phyloP scores from a whole-genome alignment of 2,329 filamentous ascomycete genomes.

The Apiospora sp. region DNA sequence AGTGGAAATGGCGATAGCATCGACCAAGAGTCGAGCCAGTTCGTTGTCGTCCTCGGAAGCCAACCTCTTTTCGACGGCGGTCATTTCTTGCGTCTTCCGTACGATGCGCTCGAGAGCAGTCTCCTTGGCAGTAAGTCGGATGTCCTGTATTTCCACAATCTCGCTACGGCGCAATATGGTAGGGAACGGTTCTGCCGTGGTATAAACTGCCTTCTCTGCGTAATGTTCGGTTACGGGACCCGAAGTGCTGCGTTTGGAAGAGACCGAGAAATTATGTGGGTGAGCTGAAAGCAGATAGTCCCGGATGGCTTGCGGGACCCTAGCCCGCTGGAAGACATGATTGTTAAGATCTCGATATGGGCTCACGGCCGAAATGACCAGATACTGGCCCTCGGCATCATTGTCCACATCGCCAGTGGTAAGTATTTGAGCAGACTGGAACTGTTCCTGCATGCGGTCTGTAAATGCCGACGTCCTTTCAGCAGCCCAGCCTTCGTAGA shows the following conservation, averaged over 20 bases:
- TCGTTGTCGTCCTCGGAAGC: slow-evolving; percentile 77
- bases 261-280: slow-evolving; percentile 81
- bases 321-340: slow-evolving; percentile 86
- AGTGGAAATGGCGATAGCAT: slow-evolving; percentile 80
- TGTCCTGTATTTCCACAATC: slow-evolving; percentile 73
- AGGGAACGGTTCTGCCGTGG: slow-evolving; percentile 85
- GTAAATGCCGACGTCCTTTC: slow-evolving; percentile 85
- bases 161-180: slow-evolving; percentile 90
- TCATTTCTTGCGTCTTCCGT: slow-evolving; percentile 88
- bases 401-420: slow-evolving; percentile 72
- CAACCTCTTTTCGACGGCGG: slow-evolving; percentile 76
- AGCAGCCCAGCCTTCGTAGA: slow-evolving; percentile 82
- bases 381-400: slow-evolving; percentile 88
- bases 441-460: slow-evolving; percentile 90
- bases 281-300: slow-evolving; percentile 84
- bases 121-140: slow-evolving; percentile 77
- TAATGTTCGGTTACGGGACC: slow-evolving; percentile 76
- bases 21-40: slow-evolving; percentile 72
- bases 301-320: slow-evolving; percentile 82
- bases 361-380: slow-evolving; percentile 82
- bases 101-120: slow-evolving; percentile 91
- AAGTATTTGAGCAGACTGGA: slow-evolving; percentile 84
- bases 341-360: slow-evolving; percentile 84
- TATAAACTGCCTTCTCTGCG: slow-evolving; percentile 85
- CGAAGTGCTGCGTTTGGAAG: slow-evolving; percentile 73